Evolutionary conservation across 176 grass and related monocot species (phyloP).

Genomic region (Ananas comosus): DNA sequence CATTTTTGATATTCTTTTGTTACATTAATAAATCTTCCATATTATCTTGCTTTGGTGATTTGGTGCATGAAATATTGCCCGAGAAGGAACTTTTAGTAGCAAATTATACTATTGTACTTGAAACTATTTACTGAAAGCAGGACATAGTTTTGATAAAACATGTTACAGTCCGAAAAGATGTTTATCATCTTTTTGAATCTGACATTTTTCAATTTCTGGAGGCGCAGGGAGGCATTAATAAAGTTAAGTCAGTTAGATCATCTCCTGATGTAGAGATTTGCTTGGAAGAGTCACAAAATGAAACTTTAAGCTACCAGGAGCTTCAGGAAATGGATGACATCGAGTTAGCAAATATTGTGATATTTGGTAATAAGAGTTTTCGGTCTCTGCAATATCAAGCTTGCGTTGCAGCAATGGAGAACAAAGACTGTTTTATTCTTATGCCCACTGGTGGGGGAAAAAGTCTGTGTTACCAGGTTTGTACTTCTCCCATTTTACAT

Average conservation of each 20-base stretch:
- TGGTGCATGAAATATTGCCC: no score
- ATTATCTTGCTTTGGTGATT: no score
- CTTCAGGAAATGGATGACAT: conserved; percentile 53
- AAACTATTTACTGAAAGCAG: no score
- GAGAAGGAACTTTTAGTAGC: no score
- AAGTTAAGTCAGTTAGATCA: conserved; percentile 24
- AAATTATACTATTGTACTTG: no score
- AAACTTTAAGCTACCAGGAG: conserved; percentile 46
- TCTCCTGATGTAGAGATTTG: conserved; percentile 18
- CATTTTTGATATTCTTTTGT: no score
- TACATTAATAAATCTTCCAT: no score
- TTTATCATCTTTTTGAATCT: background rate
- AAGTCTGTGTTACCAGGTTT: conserved; percentile 89
- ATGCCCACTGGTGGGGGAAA: conserved; percentile 98
- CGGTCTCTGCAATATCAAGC: conserved; percentile 72
- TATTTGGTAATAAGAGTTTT: conserved; percentile 75
- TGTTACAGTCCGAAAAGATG: no score
- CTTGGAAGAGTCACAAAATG: conserved; percentile 13
- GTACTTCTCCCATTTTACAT: background rate
- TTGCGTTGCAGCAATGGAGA: conserved; percentile 57
- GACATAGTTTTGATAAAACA: no score
- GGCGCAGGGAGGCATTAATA: conserved; percentile 23
- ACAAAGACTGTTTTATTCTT: conserved; percentile 64
- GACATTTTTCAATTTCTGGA: conserved; percentile 22
- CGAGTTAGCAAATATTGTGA: conserved; percentile 66